Evolutionary conservation across 768 basidiomycete genomes (phyloP).

Genomic region (Cubamyces sp.): DNA sequence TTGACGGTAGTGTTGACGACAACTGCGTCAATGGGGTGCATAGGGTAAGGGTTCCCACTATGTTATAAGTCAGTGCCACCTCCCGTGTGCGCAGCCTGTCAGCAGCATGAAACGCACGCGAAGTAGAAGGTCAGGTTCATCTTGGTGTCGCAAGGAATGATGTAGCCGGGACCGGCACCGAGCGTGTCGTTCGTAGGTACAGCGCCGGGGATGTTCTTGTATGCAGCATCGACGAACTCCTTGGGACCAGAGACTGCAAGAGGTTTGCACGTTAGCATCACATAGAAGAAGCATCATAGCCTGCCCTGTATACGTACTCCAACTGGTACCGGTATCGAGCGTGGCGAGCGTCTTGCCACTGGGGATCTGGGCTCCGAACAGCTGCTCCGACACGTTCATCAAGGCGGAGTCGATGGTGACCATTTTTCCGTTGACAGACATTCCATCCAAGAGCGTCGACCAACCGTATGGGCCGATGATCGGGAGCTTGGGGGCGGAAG

Average conservation of each 20-base stretch:
- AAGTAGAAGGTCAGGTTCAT: conserved; percentile 25
- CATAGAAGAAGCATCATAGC: neutral
- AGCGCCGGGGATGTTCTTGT: conserved; percentile 26
- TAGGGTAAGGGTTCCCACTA: neutral
- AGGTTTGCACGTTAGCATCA: neutral
- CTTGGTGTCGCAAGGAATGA: conserved; percentile 27
- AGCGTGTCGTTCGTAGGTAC: neutral
- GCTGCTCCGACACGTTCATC: neutral
- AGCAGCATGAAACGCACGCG: conserved; percentile 18
- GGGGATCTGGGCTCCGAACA: neutral
- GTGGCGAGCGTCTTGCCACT: neutral
- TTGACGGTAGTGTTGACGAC: neutral
- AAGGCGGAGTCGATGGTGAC: neutral
- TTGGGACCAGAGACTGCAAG: conserved; percentile 12
- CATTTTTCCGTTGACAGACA: neutral
- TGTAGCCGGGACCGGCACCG: conserved; percentile 8
- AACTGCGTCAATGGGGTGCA: conserved; percentile 3
- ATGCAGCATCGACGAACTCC: conserved; percentile 26
- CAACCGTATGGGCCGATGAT: neutral
- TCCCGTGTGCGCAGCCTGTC: too few relatives aligned
- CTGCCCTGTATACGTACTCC: neutral
- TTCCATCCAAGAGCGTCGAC: neutral
- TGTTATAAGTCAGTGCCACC: neutral
- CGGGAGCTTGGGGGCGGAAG: neutral
- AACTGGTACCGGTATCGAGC: neutral